phyloP scores from a whole-genome alignment of 192 early-diverging fungal species.

The Martensiomyces pterosporus region DNA sequence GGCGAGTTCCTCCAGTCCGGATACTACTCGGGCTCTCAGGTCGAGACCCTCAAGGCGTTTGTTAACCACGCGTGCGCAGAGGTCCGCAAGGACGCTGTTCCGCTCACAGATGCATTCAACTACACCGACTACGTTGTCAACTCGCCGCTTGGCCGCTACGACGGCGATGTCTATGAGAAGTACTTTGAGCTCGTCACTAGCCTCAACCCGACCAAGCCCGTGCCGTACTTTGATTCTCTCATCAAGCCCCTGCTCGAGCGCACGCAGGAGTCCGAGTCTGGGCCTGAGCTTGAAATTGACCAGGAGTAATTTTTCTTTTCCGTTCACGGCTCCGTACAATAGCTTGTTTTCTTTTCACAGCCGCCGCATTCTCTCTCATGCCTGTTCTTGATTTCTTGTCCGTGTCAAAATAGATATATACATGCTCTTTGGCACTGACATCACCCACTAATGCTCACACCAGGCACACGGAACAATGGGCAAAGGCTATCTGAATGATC shows the following conservation, averaged over 20 bases:
- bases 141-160: conserved; percentile 80
- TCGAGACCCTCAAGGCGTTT: conserved; percentile 63
- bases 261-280: conserved; percentile 50
- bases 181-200: conserved; percentile 83
- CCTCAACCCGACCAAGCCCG: conserved; percentile 66
- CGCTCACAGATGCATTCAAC: conserved; percentile 83
- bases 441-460: too few relatives aligned
- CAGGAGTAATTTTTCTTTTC: conserved; percentile 34
- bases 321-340: too few relatives aligned
- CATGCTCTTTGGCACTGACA: too few relatives aligned
- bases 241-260: conserved; percentile 75
- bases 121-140: conserved; percentile 86
- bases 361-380: too few relatives aligned
- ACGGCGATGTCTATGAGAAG: conserved; percentile 79
- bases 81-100: conserved; percentile 77
- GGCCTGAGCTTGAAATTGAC: conserved; percentile 65
- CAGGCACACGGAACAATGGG: too few relatives aligned
- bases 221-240: conserved; percentile 74
- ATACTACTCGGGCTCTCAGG: conserved; percentile 70
- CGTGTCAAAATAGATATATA: too few relatives aligned
- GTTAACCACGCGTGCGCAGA: conserved; percentile 62
- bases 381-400: too few relatives aligned
- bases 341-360: too few relatives aligned
- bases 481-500: too few relatives aligned
- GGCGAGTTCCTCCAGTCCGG: conserved; percentile 85